These are phyloP conservation scores for Acaromyces ingoldii DNA, from an alignment of 1,284 basidiomycete genomes.

Conservation along the genomic window DNA sequence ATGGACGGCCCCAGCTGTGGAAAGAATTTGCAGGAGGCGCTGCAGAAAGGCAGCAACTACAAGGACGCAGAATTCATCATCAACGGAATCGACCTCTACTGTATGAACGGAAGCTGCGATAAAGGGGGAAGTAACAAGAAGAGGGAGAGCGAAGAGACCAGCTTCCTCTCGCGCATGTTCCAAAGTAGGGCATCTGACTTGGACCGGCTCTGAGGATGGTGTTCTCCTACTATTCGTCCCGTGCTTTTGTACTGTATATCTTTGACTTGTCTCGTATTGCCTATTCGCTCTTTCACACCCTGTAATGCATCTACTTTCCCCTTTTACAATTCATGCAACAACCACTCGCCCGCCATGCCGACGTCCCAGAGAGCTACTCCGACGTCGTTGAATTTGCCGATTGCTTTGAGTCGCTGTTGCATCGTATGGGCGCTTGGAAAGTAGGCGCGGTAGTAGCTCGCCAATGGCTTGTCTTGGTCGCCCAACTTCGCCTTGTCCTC, in stretches of 20 bases:
- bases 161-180: too few relatives aligned
- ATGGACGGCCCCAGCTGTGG: conserved; percentile 2
- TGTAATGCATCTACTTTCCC: too few relatives aligned
- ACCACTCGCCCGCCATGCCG: conserved; percentile 13
- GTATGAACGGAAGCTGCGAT: not conserved
- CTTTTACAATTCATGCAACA: conserved; percentile 12
- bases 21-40: not conserved
- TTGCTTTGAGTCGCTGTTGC: conserved; percentile 2
- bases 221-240: too few relatives aligned
- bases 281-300: too few relatives aligned
- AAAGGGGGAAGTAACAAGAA: too few relatives aligned
- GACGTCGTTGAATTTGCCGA: not conserved
- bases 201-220: too few relatives aligned
- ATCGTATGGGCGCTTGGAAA: conserved; percentile 12
- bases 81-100: conserved; percentile 7
- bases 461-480: conserved; percentile 6
- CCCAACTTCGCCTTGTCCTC: not conserved
- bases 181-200: too few relatives aligned
- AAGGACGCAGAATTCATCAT: conserved; percentile 10
- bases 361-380: conserved; percentile 15
- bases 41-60: conserved; percentile 6
- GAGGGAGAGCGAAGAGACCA: too few relatives aligned
- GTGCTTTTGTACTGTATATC: too few relatives aligned
- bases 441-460: conserved; percentile 14
- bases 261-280: too few relatives aligned